Percentiles rank a stretch among this genome's conserved stretches.
phyloP scores from a whole-genome alignment of 768 basidiomycete species.

The Rickenella mellea region DNA sequence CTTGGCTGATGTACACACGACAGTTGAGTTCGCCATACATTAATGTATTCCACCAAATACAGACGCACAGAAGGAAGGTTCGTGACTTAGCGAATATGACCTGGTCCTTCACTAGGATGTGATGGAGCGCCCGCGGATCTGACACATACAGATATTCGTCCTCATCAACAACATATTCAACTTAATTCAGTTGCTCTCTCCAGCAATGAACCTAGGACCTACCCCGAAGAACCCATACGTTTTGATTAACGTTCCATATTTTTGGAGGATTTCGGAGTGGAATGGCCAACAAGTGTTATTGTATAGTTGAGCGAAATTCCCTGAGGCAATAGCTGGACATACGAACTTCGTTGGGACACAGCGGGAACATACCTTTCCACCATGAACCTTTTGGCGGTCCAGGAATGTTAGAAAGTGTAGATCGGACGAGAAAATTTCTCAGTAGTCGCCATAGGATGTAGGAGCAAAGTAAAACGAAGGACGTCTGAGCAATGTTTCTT shows the following conservation, averaged over 20 bases:
- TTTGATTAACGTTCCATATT: conserved; percentile 11
- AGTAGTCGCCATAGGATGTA: conserved; percentile 12
- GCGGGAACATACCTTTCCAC: conserved; percentile 20
- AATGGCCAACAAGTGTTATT: conserved; percentile 9
- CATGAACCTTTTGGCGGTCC: conserved; percentile 26
- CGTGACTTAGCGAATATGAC: conserved; percentile 10
- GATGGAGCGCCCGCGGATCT: conserved; percentile 14
- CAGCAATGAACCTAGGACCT: neutral
- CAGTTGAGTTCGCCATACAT: no score
- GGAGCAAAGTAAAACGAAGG: no score
- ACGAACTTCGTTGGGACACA: neutral
- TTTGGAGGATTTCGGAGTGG: conserved; percentile 7
- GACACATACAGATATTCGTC: conserved; percentile 6
- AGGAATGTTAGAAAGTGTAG: conserved; percentile 28
- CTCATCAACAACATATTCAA: neutral
- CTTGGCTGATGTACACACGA: no score
- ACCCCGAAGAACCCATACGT: conserved; percentile 12
- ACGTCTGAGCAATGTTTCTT: no score
- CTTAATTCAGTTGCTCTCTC: neutral
- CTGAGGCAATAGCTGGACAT: conserved; percentile 2
- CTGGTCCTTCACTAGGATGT: conserved; percentile 11
- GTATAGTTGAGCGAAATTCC: conserved; percentile 12
- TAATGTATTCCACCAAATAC: no score
- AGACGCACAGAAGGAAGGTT: neutral
- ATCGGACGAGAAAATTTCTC: conserved; percentile 10